Conservation (phyloP, 495 filamentous ascomycete species). For the Evernia prunastri region DNA sequence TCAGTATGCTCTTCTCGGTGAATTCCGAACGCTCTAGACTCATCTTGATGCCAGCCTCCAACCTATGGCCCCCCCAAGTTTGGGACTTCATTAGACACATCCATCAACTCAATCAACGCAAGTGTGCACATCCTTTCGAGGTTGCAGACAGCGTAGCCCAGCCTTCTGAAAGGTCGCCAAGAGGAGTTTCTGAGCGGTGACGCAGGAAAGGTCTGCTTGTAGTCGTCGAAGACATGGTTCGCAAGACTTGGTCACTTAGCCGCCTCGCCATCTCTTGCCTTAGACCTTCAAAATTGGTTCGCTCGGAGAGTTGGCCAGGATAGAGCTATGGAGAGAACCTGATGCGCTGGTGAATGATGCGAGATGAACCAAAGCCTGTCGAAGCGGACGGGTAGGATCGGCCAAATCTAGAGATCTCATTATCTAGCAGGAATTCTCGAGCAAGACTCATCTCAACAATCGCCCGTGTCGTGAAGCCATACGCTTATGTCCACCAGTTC, state of each 20-base stretch:
- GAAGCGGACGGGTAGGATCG: background rate
- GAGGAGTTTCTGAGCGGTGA: background rate
- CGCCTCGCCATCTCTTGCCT: background rate
- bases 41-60: background rate
- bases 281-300: background rate
- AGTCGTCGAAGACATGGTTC: conserved; percentile 11
- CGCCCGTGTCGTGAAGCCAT: background rate
- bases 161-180: background rate
- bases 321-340: background rate
- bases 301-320: background rate
- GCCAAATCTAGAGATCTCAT: background rate
- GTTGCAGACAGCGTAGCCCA: conserved; percentile 14
- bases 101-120: conserved; percentile 8
- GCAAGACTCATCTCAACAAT: too few relatives aligned
- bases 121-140: conserved; percentile 1
- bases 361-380: background rate
- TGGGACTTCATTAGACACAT: background rate
- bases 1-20: too few relatives aligned
- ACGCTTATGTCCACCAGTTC: background rate
- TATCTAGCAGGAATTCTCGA: background rate
- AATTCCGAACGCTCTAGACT: too few relatives aligned
- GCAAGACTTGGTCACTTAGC: conserved; percentile 9
- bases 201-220: background rate
- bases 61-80: background rate
- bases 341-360: background rate